These are phyloP conservation scores for Stagonosporopsis tanaceti DNA, from an alignment of 2,329 filamentous ascomycete genomes.

Conservation along the genomic window DNA sequence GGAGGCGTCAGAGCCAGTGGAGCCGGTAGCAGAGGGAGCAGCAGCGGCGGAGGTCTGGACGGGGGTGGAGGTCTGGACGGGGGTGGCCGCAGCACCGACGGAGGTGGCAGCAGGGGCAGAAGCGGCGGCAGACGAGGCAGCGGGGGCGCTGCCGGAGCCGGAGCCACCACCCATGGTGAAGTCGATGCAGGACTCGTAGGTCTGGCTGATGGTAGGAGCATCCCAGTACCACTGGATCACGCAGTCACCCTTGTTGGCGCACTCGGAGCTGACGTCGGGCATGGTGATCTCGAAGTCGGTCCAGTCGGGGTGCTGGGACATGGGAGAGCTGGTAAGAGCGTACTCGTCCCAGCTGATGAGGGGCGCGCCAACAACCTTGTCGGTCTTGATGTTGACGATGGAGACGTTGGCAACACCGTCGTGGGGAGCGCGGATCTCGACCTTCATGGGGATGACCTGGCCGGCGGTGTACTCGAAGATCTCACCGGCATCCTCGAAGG, in stretches of 20 bases:
- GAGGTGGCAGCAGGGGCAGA: constrained; percentile 17
- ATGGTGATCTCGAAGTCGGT: constrained; percentile 63
- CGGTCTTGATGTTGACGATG: constrained; percentile 62
- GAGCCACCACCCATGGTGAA: constrained; percentile 56
- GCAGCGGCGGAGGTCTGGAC: constrained; percentile 15
- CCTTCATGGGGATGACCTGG: constrained; percentile 55
- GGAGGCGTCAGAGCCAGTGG: constrained; percentile 20
- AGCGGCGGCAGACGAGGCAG: constrained; percentile 22
- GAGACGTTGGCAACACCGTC: constrained; percentile 66
- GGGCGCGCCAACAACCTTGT: constrained; percentile 61
- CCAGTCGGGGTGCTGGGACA: constrained; percentile 53
- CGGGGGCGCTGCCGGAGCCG: constrained; percentile 15
- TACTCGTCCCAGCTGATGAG: constrained; percentile 65
- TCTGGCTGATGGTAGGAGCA: constrained; percentile 63
- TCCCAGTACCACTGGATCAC: constrained; percentile 72
- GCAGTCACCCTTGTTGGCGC: constrained; percentile 59
- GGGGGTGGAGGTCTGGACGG: constrained; percentile 10
- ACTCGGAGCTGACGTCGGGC: constrained; percentile 59
- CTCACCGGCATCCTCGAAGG: constrained; percentile 62
- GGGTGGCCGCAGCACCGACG: constrained; percentile 10
- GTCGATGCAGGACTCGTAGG: constrained; percentile 70
- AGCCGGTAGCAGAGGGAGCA: constrained; percentile 7
- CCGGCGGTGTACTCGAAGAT: constrained; percentile 61
- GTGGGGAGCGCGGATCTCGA: constrained; percentile 62
- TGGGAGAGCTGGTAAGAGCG: constrained; percentile 57